phyloP scores from a whole-genome alignment of 2,329 filamentous ascomycete genomes.

The Neoscytalidium dimidiatum region DNA sequence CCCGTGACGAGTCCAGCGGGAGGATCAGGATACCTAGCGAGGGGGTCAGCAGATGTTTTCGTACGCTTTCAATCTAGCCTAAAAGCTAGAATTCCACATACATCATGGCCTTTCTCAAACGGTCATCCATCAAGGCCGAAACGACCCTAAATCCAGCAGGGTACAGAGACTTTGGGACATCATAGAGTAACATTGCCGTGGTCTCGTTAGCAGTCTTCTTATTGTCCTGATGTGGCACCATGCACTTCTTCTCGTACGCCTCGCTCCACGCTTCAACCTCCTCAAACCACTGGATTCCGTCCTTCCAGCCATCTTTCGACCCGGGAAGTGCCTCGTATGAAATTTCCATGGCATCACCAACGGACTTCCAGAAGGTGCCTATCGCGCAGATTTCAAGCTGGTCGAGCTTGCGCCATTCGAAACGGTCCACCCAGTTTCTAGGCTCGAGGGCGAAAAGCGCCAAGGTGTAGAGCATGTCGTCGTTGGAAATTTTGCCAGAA shows the following conservation, averaged over 20 bases:
- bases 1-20: conserved; percentile 35
- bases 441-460: conserved; percentile 68
- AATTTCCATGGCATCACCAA: conserved; percentile 72
- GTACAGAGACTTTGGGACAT: conserved; percentile 50
- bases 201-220: conserved; percentile 57
- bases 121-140: conserved; percentile 63
- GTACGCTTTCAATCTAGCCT: conserved; percentile 26
- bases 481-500: conserved; percentile 60
- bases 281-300: conserved; percentile 56
- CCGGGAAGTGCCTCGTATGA: conserved; percentile 50
- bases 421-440: conserved; percentile 61
- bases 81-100: conserved; percentile 43
- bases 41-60: not conserved
- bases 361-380: conserved; percentile 69
- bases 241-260: conserved; percentile 60
- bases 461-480: conserved; percentile 67
- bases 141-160: conserved; percentile 54
- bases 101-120: conserved; percentile 63
- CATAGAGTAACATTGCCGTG: conserved; percentile 61
- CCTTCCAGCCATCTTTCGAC: conserved; percentile 41
- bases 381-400: conserved; percentile 69
- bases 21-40: conserved; percentile 40
- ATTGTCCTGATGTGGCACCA: conserved; percentile 51
- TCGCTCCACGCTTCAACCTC: conserved; percentile 54
- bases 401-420: conserved; percentile 70